Base-by-base conservation (phyloP, 306 rosid genomes). In the Quercus ilex region DNA sequence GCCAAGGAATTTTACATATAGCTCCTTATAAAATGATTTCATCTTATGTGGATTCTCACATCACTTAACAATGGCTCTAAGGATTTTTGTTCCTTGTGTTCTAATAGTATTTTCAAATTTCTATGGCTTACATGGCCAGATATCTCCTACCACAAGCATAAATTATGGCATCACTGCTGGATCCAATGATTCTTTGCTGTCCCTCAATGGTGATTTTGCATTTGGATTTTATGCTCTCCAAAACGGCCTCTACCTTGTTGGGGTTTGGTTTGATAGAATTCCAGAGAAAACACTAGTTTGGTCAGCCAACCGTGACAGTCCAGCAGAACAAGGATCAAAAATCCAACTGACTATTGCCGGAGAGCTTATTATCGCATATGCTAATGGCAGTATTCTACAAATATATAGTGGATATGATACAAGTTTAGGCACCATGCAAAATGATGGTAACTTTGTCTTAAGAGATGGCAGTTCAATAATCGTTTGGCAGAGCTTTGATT, bases 241-340 rank as follows among this genome's bases (percentile, higher is more conserved):
- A 19, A 53, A 5, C 1, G 78, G 57, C 46, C 77, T 78, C 53
- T 81, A 74, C 31, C 73, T 85, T 53, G 30, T 15, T 1, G 83
- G 81, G 75, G 75, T 78, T 46, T 81, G 85, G 88, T 85, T 70
- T 41, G 83, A 59, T 0, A 81, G 65, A 10, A 85, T 81, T 73
- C 73, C 20, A 9, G 76, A 81, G 21, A 74, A 15, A 85, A 85
- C 85, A 10, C 72, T 81, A 1, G 88, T 75, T 18, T 85, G 88
- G 88, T 78, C 60, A 6, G 25, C 60, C 60, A 19, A 85, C 81
- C n/a, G 2, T 1, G 26, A 43, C 49, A 73, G 51, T 5, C 78
- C 76, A 0, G 43, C 71, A 65, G 69, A 78, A 70, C 13, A n/a
- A 21, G 78, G 74, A 69, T 85, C 85, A 51, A 0, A 20, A 19